phyloP scores from a whole-genome alignment of 495 filamentous ascomycete genomes.

The Bathelium albidoporum region DNA sequence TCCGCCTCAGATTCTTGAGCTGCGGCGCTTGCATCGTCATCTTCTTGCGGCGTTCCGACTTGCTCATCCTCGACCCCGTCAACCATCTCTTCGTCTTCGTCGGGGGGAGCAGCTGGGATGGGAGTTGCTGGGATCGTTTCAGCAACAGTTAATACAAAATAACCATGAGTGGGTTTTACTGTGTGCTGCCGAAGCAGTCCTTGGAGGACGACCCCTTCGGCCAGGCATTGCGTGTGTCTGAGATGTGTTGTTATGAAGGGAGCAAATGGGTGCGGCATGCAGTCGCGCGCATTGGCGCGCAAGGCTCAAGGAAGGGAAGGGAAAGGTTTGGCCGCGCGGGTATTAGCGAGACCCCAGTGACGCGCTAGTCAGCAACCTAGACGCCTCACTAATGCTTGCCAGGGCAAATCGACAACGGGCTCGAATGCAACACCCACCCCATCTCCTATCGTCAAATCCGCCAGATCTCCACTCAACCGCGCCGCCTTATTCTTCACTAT shows the following conservation, averaged over 20 bases:
- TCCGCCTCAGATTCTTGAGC: conserved; percentile 23
- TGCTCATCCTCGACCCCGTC: conserved; percentile 19
- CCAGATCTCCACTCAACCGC: background rate
- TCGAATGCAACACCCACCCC: too few relatives aligned
- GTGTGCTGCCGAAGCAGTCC: background rate
- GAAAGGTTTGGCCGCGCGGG: background rate
- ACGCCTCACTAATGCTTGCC: background rate
- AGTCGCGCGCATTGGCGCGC: background rate
- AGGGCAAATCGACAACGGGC: background rate
- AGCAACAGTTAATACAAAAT: background rate
- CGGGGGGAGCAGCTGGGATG: background rate
- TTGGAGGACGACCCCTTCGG: background rate
- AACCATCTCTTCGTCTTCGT: conserved; percentile 25
- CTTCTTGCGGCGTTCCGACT: conserved; percentile 22
- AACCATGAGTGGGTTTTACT: background rate
- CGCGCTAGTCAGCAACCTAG: too few relatives aligned
- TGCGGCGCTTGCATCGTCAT: conserved; percentile 23
- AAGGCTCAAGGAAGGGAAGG: background rate
- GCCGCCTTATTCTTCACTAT: too few relatives aligned
- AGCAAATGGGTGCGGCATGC: background rate
- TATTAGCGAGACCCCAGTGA: background rate
- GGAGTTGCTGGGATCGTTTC: background rate
- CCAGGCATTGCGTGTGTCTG: background rate
- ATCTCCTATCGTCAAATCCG: background rate
- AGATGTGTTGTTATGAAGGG: background rate